Evolutionary conservation across 2,329 filamentous ascomycete genomes (phyloP).

Genomic region (Fusarium sp.): DNA sequence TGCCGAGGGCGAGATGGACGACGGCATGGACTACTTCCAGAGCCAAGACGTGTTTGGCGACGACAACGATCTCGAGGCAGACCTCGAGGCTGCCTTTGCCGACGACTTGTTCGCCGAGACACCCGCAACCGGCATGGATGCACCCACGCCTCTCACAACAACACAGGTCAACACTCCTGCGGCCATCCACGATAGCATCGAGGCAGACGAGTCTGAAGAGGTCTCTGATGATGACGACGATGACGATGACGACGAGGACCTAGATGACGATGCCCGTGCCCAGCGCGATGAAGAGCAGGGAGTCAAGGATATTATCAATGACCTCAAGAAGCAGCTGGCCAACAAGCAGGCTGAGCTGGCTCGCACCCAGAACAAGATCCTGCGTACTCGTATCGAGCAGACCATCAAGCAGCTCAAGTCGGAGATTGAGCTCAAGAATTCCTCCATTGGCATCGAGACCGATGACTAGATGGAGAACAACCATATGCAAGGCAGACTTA

Average conservation of each 20-base stretch:
- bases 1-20: slow-evolving; percentile 60
- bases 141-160: slow-evolving; percentile 59
- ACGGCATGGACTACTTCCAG: slow-evolving; percentile 56
- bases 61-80: slow-evolving; percentile 65
- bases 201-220: slow-evolving; percentile 56
- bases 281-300: slow-evolving; percentile 64
- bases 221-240: slow-evolving; percentile 60
- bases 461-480: slow-evolving; percentile 45
- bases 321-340: slow-evolving; percentile 64
- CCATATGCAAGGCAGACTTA: not conserved
- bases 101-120: slow-evolving; percentile 55
- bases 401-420: slow-evolving; percentile 62
- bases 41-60: slow-evolving; percentile 47
- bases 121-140: slow-evolving; percentile 57
- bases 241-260: slow-evolving; percentile 65
- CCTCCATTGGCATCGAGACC: slow-evolving; percentile 56
- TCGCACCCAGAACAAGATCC: slow-evolving; percentile 59
- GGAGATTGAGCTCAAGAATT: slow-evolving; percentile 59
- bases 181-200: slow-evolving; percentile 58
- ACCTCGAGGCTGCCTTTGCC: slow-evolving; percentile 67
- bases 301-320: slow-evolving; percentile 66
- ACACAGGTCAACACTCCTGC: slow-evolving; percentile 59
- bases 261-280: slow-evolving; percentile 66
- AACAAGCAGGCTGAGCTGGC: slow-evolving; percentile 58
- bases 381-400: slow-evolving; percentile 62